Conservation (phyloP, 768 basidiomycete genomes). For the Gymnopilus dilepis region DNA sequence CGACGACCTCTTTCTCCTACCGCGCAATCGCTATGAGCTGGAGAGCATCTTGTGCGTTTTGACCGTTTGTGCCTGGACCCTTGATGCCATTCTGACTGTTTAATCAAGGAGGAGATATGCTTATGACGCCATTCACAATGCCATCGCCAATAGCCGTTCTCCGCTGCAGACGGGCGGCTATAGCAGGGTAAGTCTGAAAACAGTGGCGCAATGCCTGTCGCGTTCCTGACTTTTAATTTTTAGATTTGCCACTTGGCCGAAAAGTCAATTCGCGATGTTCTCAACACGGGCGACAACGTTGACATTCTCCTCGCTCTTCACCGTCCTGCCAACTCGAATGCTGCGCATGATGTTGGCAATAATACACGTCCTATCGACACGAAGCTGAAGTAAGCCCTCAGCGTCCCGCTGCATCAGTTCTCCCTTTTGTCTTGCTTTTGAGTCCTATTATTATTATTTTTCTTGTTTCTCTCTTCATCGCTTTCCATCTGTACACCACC, state of each 20-base stretch:
- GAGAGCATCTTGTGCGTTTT: conserved; percentile 70
- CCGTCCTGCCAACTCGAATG: conserved; percentile 33
- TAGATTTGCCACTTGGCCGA: conserved; percentile 76
- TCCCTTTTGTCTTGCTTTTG: neutral
- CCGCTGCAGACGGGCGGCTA: conserved; percentile 61
- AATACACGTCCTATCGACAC: conserved; percentile 46
- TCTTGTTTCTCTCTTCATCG: conserved; percentile 7
- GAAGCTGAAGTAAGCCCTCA: conserved; percentile 24
- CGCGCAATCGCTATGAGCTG: conserved; percentile 66
- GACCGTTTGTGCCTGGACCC: neutral
- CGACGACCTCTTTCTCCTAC: conserved; percentile 72
- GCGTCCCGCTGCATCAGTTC: neutral
- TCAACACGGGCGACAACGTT: conserved; percentile 72
- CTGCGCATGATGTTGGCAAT: conserved; percentile 39
- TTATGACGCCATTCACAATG: conserved; percentile 82
- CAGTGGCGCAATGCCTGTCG: conserved; percentile 11
- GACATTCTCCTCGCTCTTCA: conserved; percentile 71
- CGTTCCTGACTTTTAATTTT: neutral
- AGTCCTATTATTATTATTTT: conserved; percentile 22
- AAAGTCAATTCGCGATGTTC: conserved; percentile 70
- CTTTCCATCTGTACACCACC: conserved; percentile 22
- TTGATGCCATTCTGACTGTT: conserved; percentile 14
- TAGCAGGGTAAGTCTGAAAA: conserved; percentile 43
- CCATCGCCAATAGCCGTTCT: conserved; percentile 71
- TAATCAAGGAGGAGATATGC: conserved; percentile 70